Percentiles rank a stretch among this genome's conserved stretches.
These are phyloP conservation scores for Tagetes patula DNA, from an alignment of 129 eudicot genomes.

Conservation along the genomic window DNA sequence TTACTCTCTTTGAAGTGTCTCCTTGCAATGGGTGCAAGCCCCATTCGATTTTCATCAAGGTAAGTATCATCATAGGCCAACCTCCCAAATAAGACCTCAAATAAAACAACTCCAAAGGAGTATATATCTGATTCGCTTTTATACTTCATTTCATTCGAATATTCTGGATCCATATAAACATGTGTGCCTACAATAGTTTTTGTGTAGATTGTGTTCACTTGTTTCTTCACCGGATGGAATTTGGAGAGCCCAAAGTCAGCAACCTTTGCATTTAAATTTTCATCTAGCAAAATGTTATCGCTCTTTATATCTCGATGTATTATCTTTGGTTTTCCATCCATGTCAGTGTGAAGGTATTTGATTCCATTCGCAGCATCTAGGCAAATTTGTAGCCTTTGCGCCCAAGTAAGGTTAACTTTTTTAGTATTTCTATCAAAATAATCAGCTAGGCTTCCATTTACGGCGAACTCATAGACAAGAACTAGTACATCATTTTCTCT, in stretches of 20 bases:
- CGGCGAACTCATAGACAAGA: conserved; percentile 4
- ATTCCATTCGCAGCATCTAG: conserved; percentile 15
- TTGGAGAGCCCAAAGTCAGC: conserved; percentile 15
- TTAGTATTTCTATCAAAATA: neutral
- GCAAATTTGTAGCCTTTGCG: conserved; percentile 9
- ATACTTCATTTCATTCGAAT: neutral
- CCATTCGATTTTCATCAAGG: neutral
- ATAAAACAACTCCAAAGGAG: conserved; percentile 10
- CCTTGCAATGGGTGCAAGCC: conserved; percentile 18
- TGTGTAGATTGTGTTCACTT: neutral
- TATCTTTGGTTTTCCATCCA: neutral
- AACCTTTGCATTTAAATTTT: conserved; percentile 4
- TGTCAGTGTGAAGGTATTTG: neutral
- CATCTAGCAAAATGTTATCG: conserved; percentile 8
- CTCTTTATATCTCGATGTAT: conserved; percentile 23
- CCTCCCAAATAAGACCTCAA: conserved; percentile 11
- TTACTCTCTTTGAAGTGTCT: neutral
- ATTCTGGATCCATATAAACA: neutral
- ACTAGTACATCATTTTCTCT: neutral
- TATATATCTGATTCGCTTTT: conserved; percentile 4
- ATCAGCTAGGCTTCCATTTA: conserved; percentile 8
- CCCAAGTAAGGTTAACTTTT: neutral
- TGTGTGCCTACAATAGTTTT: neutral
- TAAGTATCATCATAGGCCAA: neutral
- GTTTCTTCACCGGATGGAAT: neutral